Base-by-base conservation (phyloP, 371 early-diverging fungal species). In the Rhizopus arrhizus region DNA sequence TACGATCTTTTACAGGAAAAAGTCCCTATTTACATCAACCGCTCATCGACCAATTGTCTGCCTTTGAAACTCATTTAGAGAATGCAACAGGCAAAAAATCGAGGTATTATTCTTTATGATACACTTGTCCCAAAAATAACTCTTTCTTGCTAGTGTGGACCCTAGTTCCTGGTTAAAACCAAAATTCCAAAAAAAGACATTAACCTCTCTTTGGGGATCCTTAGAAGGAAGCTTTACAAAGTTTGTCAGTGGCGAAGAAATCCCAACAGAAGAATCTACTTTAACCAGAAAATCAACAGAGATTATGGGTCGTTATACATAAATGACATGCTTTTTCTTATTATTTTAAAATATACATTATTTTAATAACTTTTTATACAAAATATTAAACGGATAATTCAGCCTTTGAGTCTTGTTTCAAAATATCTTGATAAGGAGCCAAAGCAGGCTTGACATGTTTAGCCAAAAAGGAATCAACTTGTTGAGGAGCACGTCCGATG, bases 401-500 rank as follows among this genome's bases (percentile, higher is more conserved):
- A 22, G 86, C 84, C 72, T 83, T 82, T 65, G 76, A 73, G 51
- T 75, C 68, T 42, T 78, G 70, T 53, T 72, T 72, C 62, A 90
- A 75, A 10, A 69, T 58, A 3, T 81, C 79, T 16, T 84, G 71
- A 73, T 88, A 96, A 36, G 93, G 92, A 34, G 83, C 87, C 70
- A 98, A 77, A 16, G 95, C 95, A 29, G 90, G 92, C 65, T 83
- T 70, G 48, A 98, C 98, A 66, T 94, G 89, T 42, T 88, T 83
- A 42, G 64, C 74, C 55, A 98, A 62, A 75, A 98, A 98, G 53
- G 74, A 75, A 55, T 88, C 93, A 29, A 95, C 95, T 79, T 97
- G 97, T 78, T 94, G 87, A 16, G 96, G 95, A 34, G 98, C 97
- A 61, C 97, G 85, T 35, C 98, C 98, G 59, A 92, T 88, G 68